Percentiles rank a stretch among this genome's conserved stretches.
Conservation (phyloP, 495 filamentous ascomycete genomes). For the Aspergillus olivimuriae region DNA sequence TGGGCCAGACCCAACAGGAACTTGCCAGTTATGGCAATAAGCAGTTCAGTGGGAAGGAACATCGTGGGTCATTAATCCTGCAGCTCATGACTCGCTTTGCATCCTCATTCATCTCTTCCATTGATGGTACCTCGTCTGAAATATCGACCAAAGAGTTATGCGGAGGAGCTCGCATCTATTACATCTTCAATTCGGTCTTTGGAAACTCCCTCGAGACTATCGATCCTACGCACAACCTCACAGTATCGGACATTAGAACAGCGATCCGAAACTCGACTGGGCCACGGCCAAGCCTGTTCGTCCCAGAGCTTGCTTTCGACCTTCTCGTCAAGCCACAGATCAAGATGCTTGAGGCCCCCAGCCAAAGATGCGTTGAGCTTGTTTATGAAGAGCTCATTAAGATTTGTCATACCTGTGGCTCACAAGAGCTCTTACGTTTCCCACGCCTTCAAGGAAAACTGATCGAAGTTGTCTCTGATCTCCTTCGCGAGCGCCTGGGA, state of each 20-base stretch:
- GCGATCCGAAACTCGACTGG: conserved; percentile 98
- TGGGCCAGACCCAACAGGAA: conserved; percentile 99
- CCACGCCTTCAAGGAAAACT: conserved; percentile 93
- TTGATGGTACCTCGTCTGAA: conserved; percentile 96
- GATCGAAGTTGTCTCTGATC: conserved; percentile 96
- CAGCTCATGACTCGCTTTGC: conserved; percentile 98
- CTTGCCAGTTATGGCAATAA: conserved; percentile 97
- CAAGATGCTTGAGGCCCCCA: conserved; percentile 90
- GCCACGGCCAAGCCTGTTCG: conserved; percentile 89
- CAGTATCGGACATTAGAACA: conserved; percentile 93
- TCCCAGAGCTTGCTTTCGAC: conserved; percentile 96
- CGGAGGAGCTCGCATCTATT: conserved; percentile 95
- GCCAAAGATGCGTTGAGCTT: conserved; percentile 92
- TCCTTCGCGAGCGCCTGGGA: conserved; percentile 85
- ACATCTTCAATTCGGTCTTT: conserved; percentile 99
- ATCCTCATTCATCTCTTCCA: conserved; percentile 95
- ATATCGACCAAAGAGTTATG: conserved; percentile 99
- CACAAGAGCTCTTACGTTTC: conserved; percentile 84
- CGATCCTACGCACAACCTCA: conserved; percentile 90
- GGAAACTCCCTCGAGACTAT: conserved; percentile 95
- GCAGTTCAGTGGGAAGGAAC: conserved; percentile 96
- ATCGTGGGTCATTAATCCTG: conserved; percentile 87
- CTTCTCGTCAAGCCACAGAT: conserved; percentile 98
- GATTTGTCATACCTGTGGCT: conserved; percentile 97
- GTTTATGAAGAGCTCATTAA: conserved; percentile 99